A percentile compares a stretch with the other conserved stretches of the same genome.
Evolutionary conservation across 139 green algal species (phyloP).

Genomic region (Chlorella vulgaris): DNA sequence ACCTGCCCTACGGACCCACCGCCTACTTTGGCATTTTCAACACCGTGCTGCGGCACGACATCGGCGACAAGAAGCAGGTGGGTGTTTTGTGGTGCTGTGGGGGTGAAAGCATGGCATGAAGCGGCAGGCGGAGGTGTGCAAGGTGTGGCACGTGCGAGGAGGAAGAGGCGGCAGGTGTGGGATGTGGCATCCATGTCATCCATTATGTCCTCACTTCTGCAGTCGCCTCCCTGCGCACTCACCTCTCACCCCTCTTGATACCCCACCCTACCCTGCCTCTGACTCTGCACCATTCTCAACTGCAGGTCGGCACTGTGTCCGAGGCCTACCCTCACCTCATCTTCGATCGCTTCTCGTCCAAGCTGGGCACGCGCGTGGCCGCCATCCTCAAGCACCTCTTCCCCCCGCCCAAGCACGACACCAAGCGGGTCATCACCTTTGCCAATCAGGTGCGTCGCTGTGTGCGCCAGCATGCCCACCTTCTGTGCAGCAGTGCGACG

Average conservation of each 20-base stretch:
- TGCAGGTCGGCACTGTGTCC: conserved; percentile 88
- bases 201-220: neutral
- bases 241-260: no score
- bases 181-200: neutral
- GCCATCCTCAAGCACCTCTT: conserved; percentile 98
- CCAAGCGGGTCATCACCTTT: conserved; percentile 92
- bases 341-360: conserved; percentile 88
- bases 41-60: conserved; percentile 92
- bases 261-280: no score
- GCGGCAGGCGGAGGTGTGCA: no score
- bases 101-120: no score
- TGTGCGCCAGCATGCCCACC: neutral
- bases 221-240: no score
- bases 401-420: conserved; percentile 87
- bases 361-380: conserved; percentile 80
- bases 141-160: neutral
- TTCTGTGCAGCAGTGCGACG: neutral
- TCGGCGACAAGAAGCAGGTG: conserved; percentile 87
- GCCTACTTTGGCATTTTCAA: conserved; percentile 98
- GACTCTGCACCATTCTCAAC: neutral
- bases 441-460: conserved; percentile 59
- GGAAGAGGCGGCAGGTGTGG: neutral
- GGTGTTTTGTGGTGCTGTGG: neutral
- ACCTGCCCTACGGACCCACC: conserved; percentile 97
- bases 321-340: conserved; percentile 96